These are phyloP conservation scores for Monosporascus sp. DNA, from an alignment of 2,329 filamentous ascomycete species.

Conservation along the genomic window DNA sequence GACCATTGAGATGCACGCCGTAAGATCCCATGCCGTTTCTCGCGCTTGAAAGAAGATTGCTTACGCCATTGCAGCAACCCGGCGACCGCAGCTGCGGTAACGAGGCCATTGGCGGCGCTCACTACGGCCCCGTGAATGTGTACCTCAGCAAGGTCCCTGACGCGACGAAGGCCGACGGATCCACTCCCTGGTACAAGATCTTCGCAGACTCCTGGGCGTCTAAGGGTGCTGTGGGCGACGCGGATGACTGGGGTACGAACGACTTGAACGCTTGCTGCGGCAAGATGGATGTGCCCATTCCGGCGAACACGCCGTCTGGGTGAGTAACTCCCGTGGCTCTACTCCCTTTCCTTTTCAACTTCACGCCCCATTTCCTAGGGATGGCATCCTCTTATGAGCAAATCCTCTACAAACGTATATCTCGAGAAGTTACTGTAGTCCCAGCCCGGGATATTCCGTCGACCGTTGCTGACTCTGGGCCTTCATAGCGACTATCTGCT, in stretches of 20 bases:
- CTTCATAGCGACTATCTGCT: conserved; percentile 33
- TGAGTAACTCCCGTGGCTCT: conserved; percentile 6
- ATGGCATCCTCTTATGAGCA: too few species aligned
- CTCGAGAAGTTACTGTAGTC: too few species aligned
- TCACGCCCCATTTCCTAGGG: too few species aligned
- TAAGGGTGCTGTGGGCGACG: conserved; percentile 33
- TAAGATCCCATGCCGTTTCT: conserved; percentile 5
- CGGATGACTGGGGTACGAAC: conserved; percentile 41
- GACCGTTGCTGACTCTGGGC: conserved; percentile 12
- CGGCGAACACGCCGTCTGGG: conserved; percentile 33
- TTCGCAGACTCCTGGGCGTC: conserved; percentile 40
- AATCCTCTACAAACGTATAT: too few species aligned
- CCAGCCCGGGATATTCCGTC: conserved; percentile 4
- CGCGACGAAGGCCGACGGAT: conserved; percentile 37
- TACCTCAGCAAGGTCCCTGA: conserved; percentile 46
- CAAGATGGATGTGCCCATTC: conserved; percentile 37
- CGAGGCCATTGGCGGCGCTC: conserved; percentile 48
- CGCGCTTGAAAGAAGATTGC: not conserved
- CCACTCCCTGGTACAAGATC: conserved; percentile 47
- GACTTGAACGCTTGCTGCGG: conserved; percentile 34
- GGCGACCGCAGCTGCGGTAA: conserved; percentile 38
- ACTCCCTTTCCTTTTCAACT: not conserved
- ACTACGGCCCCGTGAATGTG: conserved; percentile 48
- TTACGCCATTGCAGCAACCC: conserved; percentile 29
- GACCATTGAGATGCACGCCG: conserved; percentile 26